Evolutionary conservation across 495 filamentous ascomycete genomes (phyloP).

Genomic region (Hamigera avellanea): DNA sequence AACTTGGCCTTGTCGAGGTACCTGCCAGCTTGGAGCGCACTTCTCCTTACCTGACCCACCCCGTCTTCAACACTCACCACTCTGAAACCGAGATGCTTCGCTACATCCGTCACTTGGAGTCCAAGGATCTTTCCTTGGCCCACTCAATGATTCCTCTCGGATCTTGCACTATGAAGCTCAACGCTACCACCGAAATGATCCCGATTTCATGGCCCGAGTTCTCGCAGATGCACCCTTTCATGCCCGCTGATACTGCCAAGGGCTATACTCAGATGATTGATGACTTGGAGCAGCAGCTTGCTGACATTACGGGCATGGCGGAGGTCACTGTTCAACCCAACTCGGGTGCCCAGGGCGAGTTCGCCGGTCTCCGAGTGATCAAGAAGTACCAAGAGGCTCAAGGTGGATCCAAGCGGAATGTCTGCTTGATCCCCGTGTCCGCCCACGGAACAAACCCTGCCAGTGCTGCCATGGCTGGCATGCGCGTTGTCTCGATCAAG

Average conservation of each 20-base stretch:
- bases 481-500: constrained; percentile 91
- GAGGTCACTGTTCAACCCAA: constrained; percentile 89
- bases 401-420: constrained; percentile 61
- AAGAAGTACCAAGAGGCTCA: constrained; percentile 70
- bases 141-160: constrained; percentile 99
- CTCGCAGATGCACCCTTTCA: constrained; percentile 77
- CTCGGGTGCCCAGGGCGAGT: constrained; percentile 95
- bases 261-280: constrained; percentile 63
- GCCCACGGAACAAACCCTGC: constrained; percentile 97
- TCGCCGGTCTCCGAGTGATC: constrained; percentile 86
- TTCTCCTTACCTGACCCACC: constrained; percentile 73
- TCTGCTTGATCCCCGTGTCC: constrained; percentile 93
- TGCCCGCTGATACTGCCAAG: constrained; percentile 45
- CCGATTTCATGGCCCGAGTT: constrained; percentile 81
- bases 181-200: constrained; percentile 89
- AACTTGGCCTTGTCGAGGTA: constrained; percentile 35
- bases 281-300: constrained; percentile 65
- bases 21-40: constrained; percentile 57
- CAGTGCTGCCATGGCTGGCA: constrained; percentile 93
- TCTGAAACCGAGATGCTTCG: constrained; percentile 93
- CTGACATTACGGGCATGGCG: constrained; percentile 83
- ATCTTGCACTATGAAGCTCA: constrained; percentile 99
- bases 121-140: constrained; percentile 86
- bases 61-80: constrained; percentile 94
- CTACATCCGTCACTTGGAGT: constrained; percentile 91